A percentile compares a stretch with the other conserved stretches of the same genome.
These are phyloP conservation scores for Triticum turgidum DNA, from an alignment of 176 grass and related monocot species.

Conservation along the genomic window DNA sequence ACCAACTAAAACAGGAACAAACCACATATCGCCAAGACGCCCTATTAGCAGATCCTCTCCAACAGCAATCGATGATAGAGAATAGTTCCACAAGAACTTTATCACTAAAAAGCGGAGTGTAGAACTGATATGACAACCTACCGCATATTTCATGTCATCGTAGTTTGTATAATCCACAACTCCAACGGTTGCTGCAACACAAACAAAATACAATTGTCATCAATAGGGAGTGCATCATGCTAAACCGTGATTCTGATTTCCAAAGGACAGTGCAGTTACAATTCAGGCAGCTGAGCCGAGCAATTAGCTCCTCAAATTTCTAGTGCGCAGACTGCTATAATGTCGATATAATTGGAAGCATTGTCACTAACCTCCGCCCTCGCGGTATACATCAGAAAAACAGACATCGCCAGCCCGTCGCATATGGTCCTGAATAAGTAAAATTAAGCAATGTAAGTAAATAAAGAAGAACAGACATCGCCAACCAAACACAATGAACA, in stretches of 20 bases:
- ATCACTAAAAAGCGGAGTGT: background rate
- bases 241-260: background rate
- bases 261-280: background rate
- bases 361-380: slow-evolving; percentile 63
- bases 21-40: background rate
- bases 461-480: background rate
- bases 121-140: slow-evolving; percentile 22
- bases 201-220: background rate
- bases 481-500: background rate
- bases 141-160: slow-evolving; percentile 97
- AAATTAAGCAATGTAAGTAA: background rate
- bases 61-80: background rate
- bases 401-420: slow-evolving; percentile 84
- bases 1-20: slow-evolving; percentile 3
- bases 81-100: background rate
- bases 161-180: slow-evolving; percentile 95
- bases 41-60: slow-evolving; percentile 9
- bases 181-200: slow-evolving; percentile 71
- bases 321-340: background rate
- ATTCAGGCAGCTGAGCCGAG: background rate
- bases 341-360: background rate
- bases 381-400: slow-evolving; percentile 92
- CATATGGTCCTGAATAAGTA: slow-evolving; percentile 78
- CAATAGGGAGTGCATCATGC: background rate
- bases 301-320: background rate